Base-by-base conservation (phyloP, 768 basidiomycete genomes). In the Lactifluus pinguis region DNA sequence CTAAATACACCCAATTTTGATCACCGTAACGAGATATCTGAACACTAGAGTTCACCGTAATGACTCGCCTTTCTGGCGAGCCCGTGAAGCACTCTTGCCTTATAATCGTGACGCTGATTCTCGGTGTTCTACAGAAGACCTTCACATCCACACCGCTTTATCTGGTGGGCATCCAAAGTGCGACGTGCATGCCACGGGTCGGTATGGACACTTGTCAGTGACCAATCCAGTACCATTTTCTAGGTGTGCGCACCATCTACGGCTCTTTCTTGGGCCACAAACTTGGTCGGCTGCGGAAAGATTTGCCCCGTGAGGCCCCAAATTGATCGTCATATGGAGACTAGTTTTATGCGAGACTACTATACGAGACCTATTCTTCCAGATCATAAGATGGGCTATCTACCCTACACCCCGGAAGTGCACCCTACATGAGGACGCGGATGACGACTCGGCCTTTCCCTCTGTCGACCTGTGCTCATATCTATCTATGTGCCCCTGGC, bases 401-500 rank as follows among this genome's bases (percentile, higher is more conserved):
- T 34, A 9, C 32, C 32, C 32, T 34, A 38, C 9, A 13, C 10
- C 38, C 11, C 38, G 38, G 8, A 38, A 13, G 38, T 38, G 13
- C 38, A 4, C 17, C 14, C 14, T 42, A 17, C 4, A 42, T n/a
- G 7, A 42, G 15, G 10, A 42, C 41, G 41, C 8, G 3, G 13
- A 38, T 38, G 38, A 38, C 13, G 38, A 13, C 38, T 38, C 38
- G 38, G 9, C 38, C 17, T 42, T 42, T n/a, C 41, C 7, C 17
- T 15, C 41, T 42, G 14, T 49, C 42, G 32, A 44, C 55, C 47
- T 36, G 44, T 3, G 55, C 57, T 48, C 56, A 61, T 52, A 45
- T 68, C 60, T 60, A 45, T 32, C 25, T 25, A 21, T 42, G 41
- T 15, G 15, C 17, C 59, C 59, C 66, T 82, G 76, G 88, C 94